Evolutionary conservation across 1,284 basidiomycete species (phyloP), one percentile per base, ranked within the genome.

Genomic region (Singerocomus inundabilis): DNA sequence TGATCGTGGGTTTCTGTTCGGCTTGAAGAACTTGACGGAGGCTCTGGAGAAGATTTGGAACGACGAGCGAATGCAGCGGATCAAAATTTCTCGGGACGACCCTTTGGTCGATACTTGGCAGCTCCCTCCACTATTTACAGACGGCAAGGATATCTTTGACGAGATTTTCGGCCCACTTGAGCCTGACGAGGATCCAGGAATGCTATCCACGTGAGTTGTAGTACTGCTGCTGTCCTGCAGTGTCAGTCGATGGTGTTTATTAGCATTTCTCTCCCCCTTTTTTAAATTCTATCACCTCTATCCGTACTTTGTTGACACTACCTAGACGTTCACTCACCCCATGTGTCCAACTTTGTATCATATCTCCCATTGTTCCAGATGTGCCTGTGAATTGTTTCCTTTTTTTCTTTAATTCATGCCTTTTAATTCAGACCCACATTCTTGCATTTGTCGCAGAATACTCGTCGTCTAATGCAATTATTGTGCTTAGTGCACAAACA

Each of bases 1-100:
- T 9, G 96, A 99, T 69, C 84, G 91, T 47, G 96, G 96, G 9
- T 99, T 98, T 72, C 71, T 98, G 34, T 93, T 89, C 64, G 96
- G 96, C 2, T 72, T 99, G 63, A 87, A 88, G 74, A 93, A 81
- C 62, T 73, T 99, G 33, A 80, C 84, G 33, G 78, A 78, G 60
- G 75, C 86, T 29, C 70, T 98, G 58, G 85, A 87, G 64, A 79
- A 76, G 48, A 91, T 95, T 29, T 97, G 91, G 87, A 85, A 88
- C 52, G 80, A 87, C 52, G 91, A 95, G 69, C 82, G 89, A 41
- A 74, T 85, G 50, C 72, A 79, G 46, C 74, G 84, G 56, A 81
- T 82, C 58, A 88, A 87, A 69, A 67, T 70, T 13, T 76, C 80
- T 39, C 74, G 84, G 32, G 84, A 88, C 46, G 78, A 84, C 61